Conservation (phyloP, 2,329 filamentous ascomycete species). For the Gnomoniopsis sp. region DNA sequence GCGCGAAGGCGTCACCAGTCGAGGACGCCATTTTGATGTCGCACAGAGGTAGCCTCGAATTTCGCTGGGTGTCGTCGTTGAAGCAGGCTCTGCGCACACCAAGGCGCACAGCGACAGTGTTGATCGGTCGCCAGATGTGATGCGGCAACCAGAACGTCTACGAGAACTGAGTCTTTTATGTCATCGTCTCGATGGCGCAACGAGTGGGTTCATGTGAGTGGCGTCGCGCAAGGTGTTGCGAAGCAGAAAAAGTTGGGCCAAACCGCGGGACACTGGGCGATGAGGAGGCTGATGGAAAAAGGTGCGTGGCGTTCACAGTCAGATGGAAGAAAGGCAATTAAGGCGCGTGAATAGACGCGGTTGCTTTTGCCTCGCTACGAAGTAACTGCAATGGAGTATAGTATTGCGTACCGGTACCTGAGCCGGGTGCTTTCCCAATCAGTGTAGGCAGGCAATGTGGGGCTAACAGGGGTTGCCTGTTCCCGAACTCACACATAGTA, state of each 20-base stretch:
- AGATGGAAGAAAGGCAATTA: neutral
- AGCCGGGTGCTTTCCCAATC: neutral
- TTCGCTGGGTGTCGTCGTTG: neutral
- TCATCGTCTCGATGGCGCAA: neutral
- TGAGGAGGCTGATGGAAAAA: neutral
- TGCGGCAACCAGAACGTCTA: neutral
- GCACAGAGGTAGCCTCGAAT: neutral
- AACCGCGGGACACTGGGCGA: too few relatives aligned
- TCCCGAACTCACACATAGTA: too few relatives aligned
- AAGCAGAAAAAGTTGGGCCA: neutral
- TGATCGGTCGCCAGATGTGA: neutral
- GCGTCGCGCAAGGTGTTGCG: neutral
- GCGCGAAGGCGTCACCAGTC: neutral
- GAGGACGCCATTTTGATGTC: slow-evolving; percentile 7
- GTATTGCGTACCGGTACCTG: too few relatives aligned
- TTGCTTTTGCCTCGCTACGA: neutral
- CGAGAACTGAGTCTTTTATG: neutral
- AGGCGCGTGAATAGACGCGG: neutral
- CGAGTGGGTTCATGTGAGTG: neutral
- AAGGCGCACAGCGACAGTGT: neutral
- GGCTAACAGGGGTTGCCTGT: too few relatives aligned
- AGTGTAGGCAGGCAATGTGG: neutral
- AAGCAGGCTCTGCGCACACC: neutral
- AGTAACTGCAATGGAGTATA: neutral
- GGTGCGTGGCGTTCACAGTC: neutral